phyloP scores from a whole-genome alignment of 2,329 filamentous ascomycete species.

The Stagonosporopsis chrysanthemi region DNA sequence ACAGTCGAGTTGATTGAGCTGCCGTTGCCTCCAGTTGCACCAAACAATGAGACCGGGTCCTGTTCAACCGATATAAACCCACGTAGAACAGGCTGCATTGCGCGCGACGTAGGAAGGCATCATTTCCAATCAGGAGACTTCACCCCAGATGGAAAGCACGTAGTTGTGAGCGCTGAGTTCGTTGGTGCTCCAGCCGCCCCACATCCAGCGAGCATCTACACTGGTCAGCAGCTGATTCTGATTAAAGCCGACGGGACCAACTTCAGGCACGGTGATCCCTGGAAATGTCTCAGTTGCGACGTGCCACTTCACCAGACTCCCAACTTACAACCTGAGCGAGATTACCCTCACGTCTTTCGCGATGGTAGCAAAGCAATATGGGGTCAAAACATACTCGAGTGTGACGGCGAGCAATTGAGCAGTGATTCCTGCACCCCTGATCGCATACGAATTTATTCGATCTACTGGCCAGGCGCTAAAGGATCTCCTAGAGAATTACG shows the following conservation, averaged over 20 bases:
- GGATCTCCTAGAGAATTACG: slow-evolving; percentile 54
- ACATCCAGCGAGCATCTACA: slow-evolving; percentile 53
- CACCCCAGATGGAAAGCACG: slow-evolving; percentile 54
- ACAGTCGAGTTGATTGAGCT: slow-evolving; percentile 46
- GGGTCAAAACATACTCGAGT: slow-evolving; percentile 49
- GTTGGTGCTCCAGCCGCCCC: slow-evolving; percentile 52
- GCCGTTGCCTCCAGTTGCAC: slow-evolving; percentile 49
- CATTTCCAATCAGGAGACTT: slow-evolving; percentile 48
- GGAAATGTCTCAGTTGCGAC: slow-evolving; percentile 59
- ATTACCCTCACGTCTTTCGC: slow-evolving; percentile 56
- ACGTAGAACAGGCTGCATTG: slow-evolving; percentile 49
- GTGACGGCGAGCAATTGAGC: slow-evolving; percentile 39
- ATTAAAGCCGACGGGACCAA: slow-evolving; percentile 51
- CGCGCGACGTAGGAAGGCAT: slow-evolving; percentile 20
- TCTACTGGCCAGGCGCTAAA: slow-evolving; percentile 49
- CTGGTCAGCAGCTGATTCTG: slow-evolving; percentile 52
- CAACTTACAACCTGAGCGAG: slow-evolving; percentile 28
- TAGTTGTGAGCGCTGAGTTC: slow-evolving; percentile 52
- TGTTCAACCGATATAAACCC: slow-evolving; percentile 49
- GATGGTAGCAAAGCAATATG: slow-evolving; percentile 50
- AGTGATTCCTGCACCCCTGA: slow-evolving; percentile 51
- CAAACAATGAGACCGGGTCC: slow-evolving; percentile 34
- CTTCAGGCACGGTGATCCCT: slow-evolving; percentile 56
- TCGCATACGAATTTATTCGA: slow-evolving; percentile 51
- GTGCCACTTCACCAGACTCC: slow-evolving; percentile 46